Conservation (phyloP, 352 stramenopile species). For the Phytophthora melonis region DNA sequence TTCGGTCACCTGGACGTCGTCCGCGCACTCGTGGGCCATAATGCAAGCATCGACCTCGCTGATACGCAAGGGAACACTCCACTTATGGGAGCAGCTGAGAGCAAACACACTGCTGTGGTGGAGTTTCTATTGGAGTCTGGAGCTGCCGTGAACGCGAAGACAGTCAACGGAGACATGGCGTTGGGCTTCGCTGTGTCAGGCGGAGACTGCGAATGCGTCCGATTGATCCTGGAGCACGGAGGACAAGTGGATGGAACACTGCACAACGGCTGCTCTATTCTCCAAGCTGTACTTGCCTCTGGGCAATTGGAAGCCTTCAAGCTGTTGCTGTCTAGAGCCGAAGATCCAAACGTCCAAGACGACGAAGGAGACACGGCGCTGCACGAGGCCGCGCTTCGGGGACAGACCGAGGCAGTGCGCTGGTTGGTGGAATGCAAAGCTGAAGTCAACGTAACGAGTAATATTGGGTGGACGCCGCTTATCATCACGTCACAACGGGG, state of each 20-base stretch:
- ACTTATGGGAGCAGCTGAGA: constrained; percentile 12
- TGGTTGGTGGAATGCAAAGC: not conserved
- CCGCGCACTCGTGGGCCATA: constrained; percentile 4
- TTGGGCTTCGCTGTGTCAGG: constrained; percentile 2
- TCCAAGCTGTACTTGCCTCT: not conserved
- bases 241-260: constrained; percentile 6
- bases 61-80: constrained; percentile 13
- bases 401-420: not conserved
- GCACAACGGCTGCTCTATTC: constrained; percentile 5
- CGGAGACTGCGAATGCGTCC: not conserved
- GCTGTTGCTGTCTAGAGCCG: not conserved
- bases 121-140: constrained; percentile 11
- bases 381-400: constrained; percentile 1
- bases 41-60: not conserved
- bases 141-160: constrained; percentile 1
- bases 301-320: constrained; percentile 7
- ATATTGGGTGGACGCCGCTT: constrained; percentile 10
- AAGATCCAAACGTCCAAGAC: not conserved
- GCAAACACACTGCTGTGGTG: not conserved
- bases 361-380: constrained; percentile 11
- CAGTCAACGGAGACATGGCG: not conserved
- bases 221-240: constrained; percentile 16
- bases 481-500: constrained; percentile 14
- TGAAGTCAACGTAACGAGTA: constrained; percentile 2
- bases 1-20: constrained; percentile 9